Base-by-base conservation (phyloP, 2,329 filamentous ascomycete species). In the Ophiocordyceps camponoti-rufipedis region DNA sequence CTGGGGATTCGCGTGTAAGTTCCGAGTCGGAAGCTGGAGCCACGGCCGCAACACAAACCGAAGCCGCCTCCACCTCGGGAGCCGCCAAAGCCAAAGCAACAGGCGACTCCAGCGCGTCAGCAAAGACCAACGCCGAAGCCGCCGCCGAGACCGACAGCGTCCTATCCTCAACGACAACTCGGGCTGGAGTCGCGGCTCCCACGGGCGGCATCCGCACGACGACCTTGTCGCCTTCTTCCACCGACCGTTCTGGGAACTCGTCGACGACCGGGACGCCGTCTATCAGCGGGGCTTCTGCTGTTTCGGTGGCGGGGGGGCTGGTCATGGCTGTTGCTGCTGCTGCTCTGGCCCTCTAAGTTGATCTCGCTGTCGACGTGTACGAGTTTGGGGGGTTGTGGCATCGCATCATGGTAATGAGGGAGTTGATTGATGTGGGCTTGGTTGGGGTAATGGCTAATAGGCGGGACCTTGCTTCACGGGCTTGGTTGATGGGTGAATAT, bases 301-400 rank as follows among this genome's bases (percentile, higher is more conserved):
- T 10, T 23, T 28, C 23, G 11, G 33, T 43, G 9, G 47, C 41
- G 4, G 54, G 53, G 3, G 56, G 53, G 14, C 46, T 56, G 28
- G 52, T 53, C 29, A n/a, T 42, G 13, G 44, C 29, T 14, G 39
- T 29, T 13, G 18, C 29, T 8, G 44, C 28, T n/a, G 44, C 35
- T 38, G 11, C 41, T 28, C 16, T 45, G 16, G 29, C 40, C 35
- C 23, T 29, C 23, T 39, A 28, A 35, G 13, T 38, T 13, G 32
- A 2, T n/a, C n/a, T 38, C 2, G 1, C 16, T 16, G 5, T 12
- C 12, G n/a, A n/a, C 32, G 5, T 35, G 32, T 35, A 14, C 32
- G 10, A 35, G 32, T 35, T 35, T 13, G 12, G 12, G 12, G 5
- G 23, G 23, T 23, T 23, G 23, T 23, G 23, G 23, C 23, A 5